A percentile compares a stretch with the other conserved stretches of the same genome.
phyloP scores from a whole-genome alignment of 495 filamentous ascomycete species.

The Trichoderma reesei region DNA sequence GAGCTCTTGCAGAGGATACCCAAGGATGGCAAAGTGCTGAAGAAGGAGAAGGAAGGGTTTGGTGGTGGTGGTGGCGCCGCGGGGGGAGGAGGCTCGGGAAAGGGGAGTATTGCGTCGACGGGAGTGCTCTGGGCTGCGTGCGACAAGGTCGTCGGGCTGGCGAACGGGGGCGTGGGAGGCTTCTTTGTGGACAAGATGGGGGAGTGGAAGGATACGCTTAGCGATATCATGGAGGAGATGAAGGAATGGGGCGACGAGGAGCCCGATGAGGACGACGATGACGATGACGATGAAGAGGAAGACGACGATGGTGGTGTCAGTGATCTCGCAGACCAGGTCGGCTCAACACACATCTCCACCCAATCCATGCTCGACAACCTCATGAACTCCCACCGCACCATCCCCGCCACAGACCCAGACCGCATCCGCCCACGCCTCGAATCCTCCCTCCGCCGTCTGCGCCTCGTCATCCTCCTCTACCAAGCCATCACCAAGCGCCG shows the following conservation, averaged over 20 bases:
- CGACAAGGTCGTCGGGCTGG: constrained; percentile 54
- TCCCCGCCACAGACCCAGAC: constrained; percentile 45
- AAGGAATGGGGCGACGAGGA: constrained; percentile 75
- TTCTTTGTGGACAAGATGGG: constrained; percentile 52
- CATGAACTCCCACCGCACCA: constrained; percentile 43
- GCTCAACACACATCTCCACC: constrained; percentile 21
- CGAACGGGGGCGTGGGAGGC: constrained; percentile 53
- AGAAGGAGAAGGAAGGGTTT: constrained; percentile 33
- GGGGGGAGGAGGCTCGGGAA: constrained; percentile 28
- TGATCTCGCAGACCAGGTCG: constrained; percentile 6
- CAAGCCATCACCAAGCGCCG: constrained; percentile 51
- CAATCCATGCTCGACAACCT: constrained; percentile 44
- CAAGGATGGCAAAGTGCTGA: constrained; percentile 34
- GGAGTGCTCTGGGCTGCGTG: constrained; percentile 62
- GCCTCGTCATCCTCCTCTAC: constrained; percentile 49
- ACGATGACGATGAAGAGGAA: constrained; percentile 29
- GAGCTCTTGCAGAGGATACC: constrained; percentile 37
- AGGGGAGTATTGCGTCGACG: constrained; percentile 49
- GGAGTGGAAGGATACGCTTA: constrained; percentile 57
- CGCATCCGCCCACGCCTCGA: constrained; percentile 47
- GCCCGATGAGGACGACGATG: constrained; percentile 38
- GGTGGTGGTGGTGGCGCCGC: no score
- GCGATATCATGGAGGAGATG: constrained; percentile 74
- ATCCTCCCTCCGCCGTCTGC: constrained; percentile 44
- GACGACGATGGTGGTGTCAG: constrained; percentile 25